Evolutionary conservation across 345 rosid genomes (phyloP).

Genomic region (Citrus hindsii): DNA sequence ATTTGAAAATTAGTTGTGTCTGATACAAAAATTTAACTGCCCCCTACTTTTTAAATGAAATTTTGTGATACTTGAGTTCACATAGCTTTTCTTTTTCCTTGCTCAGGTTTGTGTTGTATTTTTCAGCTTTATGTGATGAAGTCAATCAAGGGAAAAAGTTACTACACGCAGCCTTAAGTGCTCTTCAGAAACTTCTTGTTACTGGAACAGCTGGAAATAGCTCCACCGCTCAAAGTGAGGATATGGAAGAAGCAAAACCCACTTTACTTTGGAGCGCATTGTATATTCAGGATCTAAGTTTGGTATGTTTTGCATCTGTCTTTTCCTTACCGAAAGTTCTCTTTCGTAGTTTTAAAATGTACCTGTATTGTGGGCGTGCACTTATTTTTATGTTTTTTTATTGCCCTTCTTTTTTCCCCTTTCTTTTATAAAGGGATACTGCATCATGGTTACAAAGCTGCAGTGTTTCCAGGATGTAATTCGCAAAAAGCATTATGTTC

Average conservation of each 20-base stretch:
- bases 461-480: background rate
- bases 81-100: conserved; percentile 5
- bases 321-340: background rate
- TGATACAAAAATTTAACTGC: background rate
- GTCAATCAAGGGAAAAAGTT: conserved; percentile 62
- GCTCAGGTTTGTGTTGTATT: conserved; percentile 78
- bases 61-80: background rate
- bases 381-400: background rate
- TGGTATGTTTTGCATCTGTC: conserved; percentile 33
- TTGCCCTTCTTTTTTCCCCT: background rate
- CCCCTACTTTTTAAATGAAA: background rate
- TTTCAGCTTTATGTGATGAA: conserved; percentile 67
- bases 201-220: conserved; percentile 32
- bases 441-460: background rate
- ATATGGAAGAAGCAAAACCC: conserved; percentile 41
- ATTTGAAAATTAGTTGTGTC: background rate
- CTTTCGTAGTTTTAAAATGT: background rate
- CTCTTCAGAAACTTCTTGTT: conserved; percentile 33
- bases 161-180: conserved; percentile 46
- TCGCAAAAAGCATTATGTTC: background rate
- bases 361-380: background rate
- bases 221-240: conserved; percentile 33
- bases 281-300: conserved; percentile 54
- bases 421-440: background rate
- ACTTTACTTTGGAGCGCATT: conserved; percentile 67